These are phyloP conservation scores for Phycomyces blakesleeanus DNA, from an alignment of 192 early-diverging fungal genomes.

Conservation along the genomic window DNA sequence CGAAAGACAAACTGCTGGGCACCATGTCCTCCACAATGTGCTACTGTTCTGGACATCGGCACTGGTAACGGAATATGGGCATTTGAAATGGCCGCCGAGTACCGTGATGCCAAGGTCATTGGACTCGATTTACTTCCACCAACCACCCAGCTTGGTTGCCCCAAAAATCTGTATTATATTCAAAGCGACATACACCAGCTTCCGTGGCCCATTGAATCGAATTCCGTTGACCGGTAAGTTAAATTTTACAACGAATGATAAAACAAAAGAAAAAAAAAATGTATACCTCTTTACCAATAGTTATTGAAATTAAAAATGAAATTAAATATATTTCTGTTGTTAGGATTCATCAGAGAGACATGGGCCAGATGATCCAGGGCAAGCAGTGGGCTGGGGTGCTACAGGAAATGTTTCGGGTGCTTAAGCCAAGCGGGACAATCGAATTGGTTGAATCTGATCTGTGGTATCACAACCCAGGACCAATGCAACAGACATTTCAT, in stretches of 20 bases:
- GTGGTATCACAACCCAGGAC: slow-evolving; percentile 34
- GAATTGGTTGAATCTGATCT: slow-evolving; percentile 35
- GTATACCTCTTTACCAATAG: no score
- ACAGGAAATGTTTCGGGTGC: slow-evolving; percentile 29
- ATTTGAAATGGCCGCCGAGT: slow-evolving; percentile 29
- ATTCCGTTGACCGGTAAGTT: slow-evolving; percentile 35
- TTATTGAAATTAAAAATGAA: no score
- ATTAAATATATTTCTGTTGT: slow-evolving; percentile 4
- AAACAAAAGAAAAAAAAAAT: no score
- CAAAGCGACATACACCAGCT: slow-evolving; percentile 23
- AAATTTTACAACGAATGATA: no score
- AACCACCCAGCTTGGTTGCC: slow-evolving; percentile 20
- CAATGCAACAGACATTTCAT: slow-evolving; percentile 25
- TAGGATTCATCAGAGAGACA: slow-evolving; percentile 34
- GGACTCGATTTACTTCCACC: slow-evolving; percentile 28
- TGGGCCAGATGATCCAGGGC: slow-evolving; percentile 20
- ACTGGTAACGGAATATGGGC: slow-evolving; percentile 40
- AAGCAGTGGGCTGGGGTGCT: slow-evolving; percentile 27
- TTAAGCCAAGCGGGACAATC: slow-evolving; percentile 27
- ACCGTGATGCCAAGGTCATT: slow-evolving; percentile 18
- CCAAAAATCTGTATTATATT: slow-evolving; percentile 23
- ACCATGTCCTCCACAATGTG: background rate
- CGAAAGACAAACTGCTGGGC: slow-evolving; percentile 34
- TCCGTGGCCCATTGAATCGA: slow-evolving; percentile 24
- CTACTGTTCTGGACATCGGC: slow-evolving; percentile 29